Percentiles rank a stretch among this genome's conserved stretches.
These are phyloP conservation scores for Macaranga tanarius DNA, from an alignment of 441 rosid species.

Conservation along the genomic window DNA sequence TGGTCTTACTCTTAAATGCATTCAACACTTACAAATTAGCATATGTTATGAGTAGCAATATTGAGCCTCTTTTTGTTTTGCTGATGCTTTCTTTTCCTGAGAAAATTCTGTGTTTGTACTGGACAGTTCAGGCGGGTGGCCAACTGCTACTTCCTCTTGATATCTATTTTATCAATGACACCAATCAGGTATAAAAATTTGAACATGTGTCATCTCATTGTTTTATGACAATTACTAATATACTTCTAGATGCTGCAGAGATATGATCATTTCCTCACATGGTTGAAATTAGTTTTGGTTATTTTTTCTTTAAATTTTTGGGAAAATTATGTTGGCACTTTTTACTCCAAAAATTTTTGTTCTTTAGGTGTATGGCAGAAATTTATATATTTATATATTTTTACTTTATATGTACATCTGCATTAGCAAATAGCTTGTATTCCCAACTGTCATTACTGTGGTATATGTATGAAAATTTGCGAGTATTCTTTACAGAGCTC, in stretches of 20 bases:
- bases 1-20: not conserved
- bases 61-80: not conserved
- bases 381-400: not conserved
- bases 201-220: constrained; percentile 1
- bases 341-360: not conserved
- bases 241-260: not conserved
- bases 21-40: not conserved
- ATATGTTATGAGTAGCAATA: not conserved
- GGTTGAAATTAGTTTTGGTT: not conserved
- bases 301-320: not conserved
- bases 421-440: not conserved
- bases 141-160: constrained; percentile 86
- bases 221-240: constrained; percentile 10
- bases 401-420: not conserved
- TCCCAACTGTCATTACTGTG: not conserved
- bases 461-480: no score
- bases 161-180: constrained; percentile 86
- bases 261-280: not conserved
- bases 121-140: constrained; percentile 99
- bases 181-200: constrained; percentile 72
- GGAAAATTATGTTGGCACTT: not conserved
- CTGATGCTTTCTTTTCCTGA: constrained; percentile 33
- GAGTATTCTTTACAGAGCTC: no score
- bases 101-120: constrained; percentile 34
- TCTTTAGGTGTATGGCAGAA: not conserved